Base-by-base conservation (phyloP, 2,329 filamentous ascomycete genomes). In the Beauveria sp. region DNA sequence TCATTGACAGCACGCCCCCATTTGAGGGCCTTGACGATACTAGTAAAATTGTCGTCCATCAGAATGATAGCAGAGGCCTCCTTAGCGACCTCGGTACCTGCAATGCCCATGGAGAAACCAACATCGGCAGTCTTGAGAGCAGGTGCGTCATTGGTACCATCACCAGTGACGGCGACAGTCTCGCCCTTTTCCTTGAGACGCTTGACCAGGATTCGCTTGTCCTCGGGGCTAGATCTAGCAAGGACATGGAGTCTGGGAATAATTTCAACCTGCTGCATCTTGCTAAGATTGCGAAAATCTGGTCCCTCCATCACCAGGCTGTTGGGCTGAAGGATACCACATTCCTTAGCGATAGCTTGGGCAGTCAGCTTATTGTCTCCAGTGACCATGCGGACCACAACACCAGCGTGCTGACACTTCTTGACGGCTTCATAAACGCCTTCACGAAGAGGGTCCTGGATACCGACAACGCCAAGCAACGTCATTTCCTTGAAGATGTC, bases 21-120 rank as follows among this genome's bases (percentile, higher is more conserved):
- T 67, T 89, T 87, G 66, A 92, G 79, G 16, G 90, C 90, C 74
- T 91, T 91, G 65, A 93, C 87, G 63, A 92, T 93, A n/a, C 89
- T 92, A 30, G 86, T 82, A 73, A 93, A 93, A 75, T 92, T 92
- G 74, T 93, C 90, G 70, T 92, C 90, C 89, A 92, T 92, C 16
- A 93, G 79, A 67, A 93, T 91, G 63, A 93, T 93, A 43, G 89
- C 88, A 8, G 90, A 92, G 1, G 90, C 90, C 73, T 93, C 89
- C 74, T 92, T 92, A 51, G 90, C 90, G 44, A 93, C 89, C 72
- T 92, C 90, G 0, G 90, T 92, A 63, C 90, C 90, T 16, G 89
- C 83, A 58, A 92, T 90, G 66, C 90, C 90, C 90, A 93, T 93
- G 20, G 89, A 91, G 74, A 93, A 92, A 28, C 90, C 90, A 54